These are phyloP conservation scores for Neopestalotiopsis sp. DNA, from an alignment of 2,329 filamentous ascomycete genomes.

Conservation along the genomic window DNA sequence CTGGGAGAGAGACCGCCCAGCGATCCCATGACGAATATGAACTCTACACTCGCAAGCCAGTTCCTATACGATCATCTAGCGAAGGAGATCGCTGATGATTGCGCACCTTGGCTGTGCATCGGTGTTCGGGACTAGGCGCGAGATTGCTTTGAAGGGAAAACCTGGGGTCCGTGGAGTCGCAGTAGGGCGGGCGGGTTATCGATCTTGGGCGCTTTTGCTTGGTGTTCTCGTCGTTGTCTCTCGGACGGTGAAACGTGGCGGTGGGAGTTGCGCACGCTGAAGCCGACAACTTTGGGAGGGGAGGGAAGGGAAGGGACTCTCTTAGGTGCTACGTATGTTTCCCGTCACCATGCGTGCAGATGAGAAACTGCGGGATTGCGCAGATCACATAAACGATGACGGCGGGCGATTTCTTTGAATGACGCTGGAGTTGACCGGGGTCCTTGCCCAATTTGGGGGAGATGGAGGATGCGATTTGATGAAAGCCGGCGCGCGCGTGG, in stretches of 20 bases:
- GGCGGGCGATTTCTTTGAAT: slow-evolving; percentile 11
- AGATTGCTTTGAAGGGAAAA: neutral
- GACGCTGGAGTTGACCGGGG: slow-evolving; percentile 21
- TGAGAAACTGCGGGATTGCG: neutral
- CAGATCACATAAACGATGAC: neutral
- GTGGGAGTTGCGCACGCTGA: neutral
- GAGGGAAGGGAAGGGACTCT: neutral
- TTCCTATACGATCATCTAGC: slow-evolving; percentile 49
- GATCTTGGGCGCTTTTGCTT: neutral
- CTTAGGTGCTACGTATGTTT: neutral
- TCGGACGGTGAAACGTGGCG: neutral
- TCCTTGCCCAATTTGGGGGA: slow-evolving; percentile 15
- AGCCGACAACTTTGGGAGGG: neutral
- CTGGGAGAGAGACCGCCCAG: slow-evolving; percentile 78
- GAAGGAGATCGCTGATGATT: slow-evolving; percentile 23
- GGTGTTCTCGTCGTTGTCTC: neutral
- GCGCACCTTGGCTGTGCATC: slow-evolving; percentile 16
- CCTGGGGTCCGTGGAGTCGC: neutral
- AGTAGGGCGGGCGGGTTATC: neutral
- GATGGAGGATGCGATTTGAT: slow-evolving; percentile 12
- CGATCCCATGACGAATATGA: slow-evolving; percentile 65
- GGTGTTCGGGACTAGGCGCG: neutral
- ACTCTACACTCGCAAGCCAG: slow-evolving; percentile 34
- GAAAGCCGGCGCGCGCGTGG: neutral
- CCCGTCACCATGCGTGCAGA: neutral